A percentile compares a stretch with the other conserved stretches of the same genome.
Conservation (phyloP, 768 basidiomycete genomes). For the Galerina sulciceps region DNA sequence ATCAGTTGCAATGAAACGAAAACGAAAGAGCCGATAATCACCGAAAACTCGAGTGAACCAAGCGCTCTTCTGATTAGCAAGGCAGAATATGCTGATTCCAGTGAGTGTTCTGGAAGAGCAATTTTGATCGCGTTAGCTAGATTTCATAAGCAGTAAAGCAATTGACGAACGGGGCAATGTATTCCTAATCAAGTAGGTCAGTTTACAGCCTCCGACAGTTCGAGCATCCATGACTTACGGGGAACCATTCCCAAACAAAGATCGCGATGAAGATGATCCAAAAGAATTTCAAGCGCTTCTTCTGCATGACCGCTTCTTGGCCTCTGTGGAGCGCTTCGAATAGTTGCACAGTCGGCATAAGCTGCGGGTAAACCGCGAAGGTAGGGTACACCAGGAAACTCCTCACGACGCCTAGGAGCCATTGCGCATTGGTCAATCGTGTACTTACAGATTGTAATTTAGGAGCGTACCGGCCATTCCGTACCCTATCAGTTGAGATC, state of each 20-base stretch:
- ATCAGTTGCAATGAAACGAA: background rate
- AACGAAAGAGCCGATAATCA: background rate
- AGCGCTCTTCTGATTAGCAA: conserved; percentile 41
- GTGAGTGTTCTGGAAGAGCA: conserved; percentile 36
- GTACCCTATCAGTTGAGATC: conserved; percentile 43
- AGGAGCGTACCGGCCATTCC: conserved; percentile 31
- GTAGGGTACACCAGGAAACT: conserved; percentile 56
- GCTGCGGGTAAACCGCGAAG: conserved; percentile 43
- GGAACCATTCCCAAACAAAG: conserved; percentile 49
- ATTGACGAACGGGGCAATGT: conserved; percentile 21
- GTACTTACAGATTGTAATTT: background rate
- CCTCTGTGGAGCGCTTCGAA: conserved; percentile 48
- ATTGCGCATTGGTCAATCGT: conserved; percentile 9
- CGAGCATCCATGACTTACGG: conserved; percentile 21
- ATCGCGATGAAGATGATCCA: conserved; percentile 48
- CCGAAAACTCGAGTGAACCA: conserved; percentile 52
- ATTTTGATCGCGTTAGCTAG: background rate
- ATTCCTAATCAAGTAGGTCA: conserved; percentile 12
- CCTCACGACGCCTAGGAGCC: conserved; percentile 30
- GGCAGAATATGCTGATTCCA: conserved; percentile 50
- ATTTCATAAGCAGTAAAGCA: background rate
- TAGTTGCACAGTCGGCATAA: conserved; percentile 44
- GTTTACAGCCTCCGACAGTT: background rate
- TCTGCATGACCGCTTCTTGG: conserved; percentile 44
- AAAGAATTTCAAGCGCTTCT: conserved; percentile 41